These are phyloP conservation scores for Colletotrichum higginsianum DNA, from an alignment of 2,329 filamentous ascomycete genomes.

Conservation along the genomic window DNA sequence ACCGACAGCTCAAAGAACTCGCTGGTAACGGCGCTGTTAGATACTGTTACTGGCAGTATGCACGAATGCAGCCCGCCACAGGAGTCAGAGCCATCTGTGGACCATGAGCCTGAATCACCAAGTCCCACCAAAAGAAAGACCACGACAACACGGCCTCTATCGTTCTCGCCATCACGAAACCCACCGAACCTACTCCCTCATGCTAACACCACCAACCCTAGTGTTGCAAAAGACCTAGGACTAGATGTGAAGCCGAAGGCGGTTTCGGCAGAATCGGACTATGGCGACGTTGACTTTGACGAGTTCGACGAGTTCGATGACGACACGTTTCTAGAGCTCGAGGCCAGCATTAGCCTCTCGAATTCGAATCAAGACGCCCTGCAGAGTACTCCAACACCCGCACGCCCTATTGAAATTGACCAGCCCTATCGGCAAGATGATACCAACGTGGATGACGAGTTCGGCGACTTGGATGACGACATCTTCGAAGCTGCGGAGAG, in stretches of 20 bases:
- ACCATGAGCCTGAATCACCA: constrained; percentile 54
- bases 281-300: constrained; percentile 70
- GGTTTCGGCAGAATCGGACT: constrained; percentile 60
- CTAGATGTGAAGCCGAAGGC: background rate
- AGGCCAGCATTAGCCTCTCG: constrained; percentile 57
- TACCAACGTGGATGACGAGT: constrained; percentile 67
- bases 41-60: constrained; percentile 72
- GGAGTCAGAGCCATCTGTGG: constrained; percentile 44
- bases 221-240: constrained; percentile 23
- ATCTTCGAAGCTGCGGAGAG: constrained; percentile 65
- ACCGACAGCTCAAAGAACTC: constrained; percentile 69
- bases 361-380: constrained; percentile 43
- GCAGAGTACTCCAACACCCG: constrained; percentile 7
- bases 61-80: constrained; percentile 57
- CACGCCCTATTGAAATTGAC: background rate
- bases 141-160: constrained; percentile 28
- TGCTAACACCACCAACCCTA: background rate
- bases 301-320: constrained; percentile 73
- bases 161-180: constrained; percentile 41
- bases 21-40: constrained; percentile 74
- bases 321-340: constrained; percentile 69
- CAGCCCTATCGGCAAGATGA: background rate
- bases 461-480: constrained; percentile 77
- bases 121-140: constrained; percentile 58
- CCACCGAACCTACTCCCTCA: constrained; percentile 10